Conservation (phyloP, 495 filamentous ascomycete species). For the Bacidia rubella region DNA sequence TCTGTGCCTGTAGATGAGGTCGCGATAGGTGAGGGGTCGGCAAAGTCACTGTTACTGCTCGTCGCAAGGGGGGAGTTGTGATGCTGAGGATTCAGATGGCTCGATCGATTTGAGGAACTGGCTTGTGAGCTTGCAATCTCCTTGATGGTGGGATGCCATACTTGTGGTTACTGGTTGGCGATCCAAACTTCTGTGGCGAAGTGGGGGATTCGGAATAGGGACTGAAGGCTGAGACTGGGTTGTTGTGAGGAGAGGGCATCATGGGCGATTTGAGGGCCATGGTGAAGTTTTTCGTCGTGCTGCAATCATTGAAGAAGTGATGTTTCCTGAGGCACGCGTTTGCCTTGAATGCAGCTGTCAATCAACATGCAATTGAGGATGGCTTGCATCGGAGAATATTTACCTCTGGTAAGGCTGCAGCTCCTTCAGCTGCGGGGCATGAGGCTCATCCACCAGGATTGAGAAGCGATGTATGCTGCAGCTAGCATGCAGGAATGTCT, state of each 20-base stretch:
- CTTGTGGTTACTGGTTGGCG: constrained; percentile 10
- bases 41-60: constrained; percentile 18
- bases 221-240: constrained; percentile 19
- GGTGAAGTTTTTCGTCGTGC: constrained; percentile 1
- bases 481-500: neutral
- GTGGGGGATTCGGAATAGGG: constrained; percentile 20
- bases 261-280: constrained; percentile 20
- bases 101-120: constrained; percentile 17
- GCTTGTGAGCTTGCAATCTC: neutral
- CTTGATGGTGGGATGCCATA: neutral
- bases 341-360: neutral
- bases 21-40: constrained; percentile 55
- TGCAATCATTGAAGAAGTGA: neutral
- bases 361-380: neutral
- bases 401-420: constrained; percentile 4
- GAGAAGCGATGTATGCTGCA: neutral
- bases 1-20: constrained; percentile 59
- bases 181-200: constrained; percentile 17
- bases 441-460: neutral
- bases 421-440: constrained; percentile 1
- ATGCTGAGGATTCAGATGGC: constrained; percentile 16
- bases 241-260: constrained; percentile 18
- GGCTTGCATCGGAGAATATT: neutral
- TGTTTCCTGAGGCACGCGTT: neutral
- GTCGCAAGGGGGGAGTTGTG: constrained; percentile 11